These are phyloP conservation scores for Aspergillus leporis DNA, from an alignment of 495 filamentous ascomycete genomes.

Conservation along the genomic window DNA sequence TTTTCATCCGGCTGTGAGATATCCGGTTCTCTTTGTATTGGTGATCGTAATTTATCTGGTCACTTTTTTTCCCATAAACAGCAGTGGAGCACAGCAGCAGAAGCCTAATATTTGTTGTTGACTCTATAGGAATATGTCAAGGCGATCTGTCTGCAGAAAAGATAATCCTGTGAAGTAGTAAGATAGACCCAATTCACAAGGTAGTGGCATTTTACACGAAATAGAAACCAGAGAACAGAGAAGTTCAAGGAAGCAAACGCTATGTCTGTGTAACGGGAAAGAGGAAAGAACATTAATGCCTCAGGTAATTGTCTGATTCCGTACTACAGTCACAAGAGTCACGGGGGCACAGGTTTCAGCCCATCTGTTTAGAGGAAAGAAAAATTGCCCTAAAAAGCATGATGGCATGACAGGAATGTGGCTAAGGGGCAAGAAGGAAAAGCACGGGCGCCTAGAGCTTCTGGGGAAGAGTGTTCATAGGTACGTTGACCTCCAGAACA, in stretches of 20 bases:
- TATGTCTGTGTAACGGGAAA: not conserved
- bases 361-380: not conserved
- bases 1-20: not conserved
- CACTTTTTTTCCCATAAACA: conserved; percentile 13
- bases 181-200: not conserved
- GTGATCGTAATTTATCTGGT: not conserved
- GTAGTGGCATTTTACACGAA: not conserved
- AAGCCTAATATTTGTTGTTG: not conserved
- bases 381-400: not conserved
- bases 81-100: conserved; percentile 11
- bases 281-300: not conserved
- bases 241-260: not conserved
- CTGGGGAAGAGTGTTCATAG: not conserved
- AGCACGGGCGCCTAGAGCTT: not conserved
- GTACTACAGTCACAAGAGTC: not conserved
- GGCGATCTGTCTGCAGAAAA: not conserved
- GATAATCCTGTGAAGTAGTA: not conserved
- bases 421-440: conserved; percentile 2
- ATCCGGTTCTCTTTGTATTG: not conserved
- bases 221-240: not conserved
- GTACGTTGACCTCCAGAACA: not conserved
- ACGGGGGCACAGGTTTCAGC: not conserved
- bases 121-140: not conserved
- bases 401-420: conserved; percentile 15
- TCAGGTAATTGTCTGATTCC: conserved; percentile 1